Evolutionary conservation across 2,329 filamentous ascomycete species (phyloP), one percentile per base, ranked within the genome.

Genomic region (Ceratocystis diversiconidia): DNA sequence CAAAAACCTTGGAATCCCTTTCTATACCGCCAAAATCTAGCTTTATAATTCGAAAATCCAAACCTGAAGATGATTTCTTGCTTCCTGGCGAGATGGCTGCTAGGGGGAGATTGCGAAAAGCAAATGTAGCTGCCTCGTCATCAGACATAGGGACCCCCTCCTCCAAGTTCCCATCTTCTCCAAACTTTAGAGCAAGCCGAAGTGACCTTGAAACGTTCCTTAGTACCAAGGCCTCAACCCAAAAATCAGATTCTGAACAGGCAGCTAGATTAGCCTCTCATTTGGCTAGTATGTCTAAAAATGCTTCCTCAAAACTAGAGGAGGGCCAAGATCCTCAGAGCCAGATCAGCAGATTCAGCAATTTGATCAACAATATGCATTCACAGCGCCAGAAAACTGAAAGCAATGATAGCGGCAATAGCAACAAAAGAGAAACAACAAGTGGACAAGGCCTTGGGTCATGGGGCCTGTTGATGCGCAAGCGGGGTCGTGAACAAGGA

Each of bases 381-480:
- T 43, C 44, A 32, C 61, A 66, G 22, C 65, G 65, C 32, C 61
- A 63, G 25, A 62, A 66, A 61, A 66, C 1, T 2, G 65, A 61
- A 36, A 59, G 48, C 30, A 50, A 48, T 28, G 41, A 44, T 36
- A 57, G 36, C n/a, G 61, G 30, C 6, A 44, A 50, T 10, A 22
- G 19, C 57, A 52, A 64, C 19, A 36, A 19, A 32, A 67, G 46
- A 30, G 55, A 59, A 36, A 4, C 28, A 32, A 8, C 28, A 2
- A 36, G 25, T 59, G 30, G 55, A 0, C 55, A 59, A 36, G 55
- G 28, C 15, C 5, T 15, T 59, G 55, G 55, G 28, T 32, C 59
- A 64, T 67, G 65, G 65, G 57, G 65, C 7, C 41, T 62, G 4
- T 50, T 67, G 55, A 64, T 55, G 46, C 55, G 62, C 22, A 64